Evolutionary conservation across 306 rosid genomes (phyloP).

Genomic region (Styphnolobium japonicum): DNA sequence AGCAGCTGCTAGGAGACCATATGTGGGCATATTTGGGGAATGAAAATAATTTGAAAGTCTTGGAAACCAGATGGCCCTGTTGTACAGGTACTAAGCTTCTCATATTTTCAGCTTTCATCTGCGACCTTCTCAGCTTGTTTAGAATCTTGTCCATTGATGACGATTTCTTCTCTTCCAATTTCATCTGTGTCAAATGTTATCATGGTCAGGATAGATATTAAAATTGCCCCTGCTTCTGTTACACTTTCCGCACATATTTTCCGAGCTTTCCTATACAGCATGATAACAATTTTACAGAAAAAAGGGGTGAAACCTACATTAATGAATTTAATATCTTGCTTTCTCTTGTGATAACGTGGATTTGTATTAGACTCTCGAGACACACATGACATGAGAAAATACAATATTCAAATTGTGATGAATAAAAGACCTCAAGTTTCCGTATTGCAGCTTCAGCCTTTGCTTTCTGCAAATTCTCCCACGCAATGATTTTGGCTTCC

Average conservation of each 20-base stretch:
- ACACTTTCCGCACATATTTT: not conserved
- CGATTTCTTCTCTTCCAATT: slow-evolving; percentile 70
- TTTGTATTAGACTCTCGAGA: not conserved
- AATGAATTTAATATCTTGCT: not conserved
- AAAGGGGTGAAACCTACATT: not conserved
- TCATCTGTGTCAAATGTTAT: slow-evolving; percentile 53
- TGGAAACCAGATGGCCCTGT: slow-evolving; percentile 20
- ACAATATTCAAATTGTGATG: not conserved
- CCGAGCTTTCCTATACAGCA: not conserved
- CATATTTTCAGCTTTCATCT: slow-evolving; percentile 64
- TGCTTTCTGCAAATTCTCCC: slow-evolving; percentile 87
- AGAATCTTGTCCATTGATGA: slow-evolving; percentile 68
- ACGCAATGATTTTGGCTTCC: slow-evolving; percentile 74
- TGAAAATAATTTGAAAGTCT: not conserved
- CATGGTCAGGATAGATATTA: not conserved
- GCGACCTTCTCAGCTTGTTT: slow-evolving; percentile 62
- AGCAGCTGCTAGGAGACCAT: slow-evolving; percentile 31
- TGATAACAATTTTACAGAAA: not conserved
- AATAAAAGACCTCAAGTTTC: slow-evolving; percentile 60
- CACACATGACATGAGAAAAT: not conserved
- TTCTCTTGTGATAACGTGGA: not conserved
- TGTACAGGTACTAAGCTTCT: slow-evolving; percentile 38
- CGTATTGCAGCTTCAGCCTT: slow-evolving; percentile 72
- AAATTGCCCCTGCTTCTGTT: not conserved
- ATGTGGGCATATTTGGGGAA: slow-evolving; percentile 16